Conservation (phyloP, 1,284 basidiomycete genomes). For the Cutaneotrichosporon cyanovorans region DNA sequence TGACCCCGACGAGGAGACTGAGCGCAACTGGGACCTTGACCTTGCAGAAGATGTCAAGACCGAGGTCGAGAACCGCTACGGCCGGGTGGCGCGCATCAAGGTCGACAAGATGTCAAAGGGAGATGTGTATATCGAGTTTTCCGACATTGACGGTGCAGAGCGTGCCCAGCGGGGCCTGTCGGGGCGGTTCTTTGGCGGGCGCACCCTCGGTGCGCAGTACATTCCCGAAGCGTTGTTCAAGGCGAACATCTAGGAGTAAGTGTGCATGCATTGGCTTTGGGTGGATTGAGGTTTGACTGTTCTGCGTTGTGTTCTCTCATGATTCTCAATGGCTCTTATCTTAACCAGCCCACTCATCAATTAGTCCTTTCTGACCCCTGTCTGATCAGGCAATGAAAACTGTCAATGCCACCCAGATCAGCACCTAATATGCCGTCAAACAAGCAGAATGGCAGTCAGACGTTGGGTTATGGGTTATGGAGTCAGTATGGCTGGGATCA, state of each 20-base stretch:
- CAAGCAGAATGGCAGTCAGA: too few relatives aligned
- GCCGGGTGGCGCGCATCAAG: conserved; percentile 75
- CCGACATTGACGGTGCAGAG: conserved; percentile 66
- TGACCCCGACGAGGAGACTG: conserved; percentile 94
- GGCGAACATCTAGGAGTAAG: conserved; percentile 52
- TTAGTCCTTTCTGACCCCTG: too few relatives aligned
- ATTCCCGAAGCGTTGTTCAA: conserved; percentile 89
- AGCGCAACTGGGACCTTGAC: conserved; percentile 91
- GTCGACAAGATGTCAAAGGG: conserved; percentile 86
- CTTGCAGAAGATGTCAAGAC: conserved; percentile 91
- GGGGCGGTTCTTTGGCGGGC: conserved; percentile 91
- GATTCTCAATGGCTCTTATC: too few relatives aligned
- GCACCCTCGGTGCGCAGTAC: conserved; percentile 72
- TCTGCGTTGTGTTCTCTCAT: too few relatives aligned
- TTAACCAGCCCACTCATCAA: too few relatives aligned
- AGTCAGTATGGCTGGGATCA: too few relatives aligned
- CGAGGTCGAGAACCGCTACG: conserved; percentile 89
- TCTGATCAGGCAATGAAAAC: too few relatives aligned
- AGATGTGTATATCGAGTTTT: conserved; percentile 95
- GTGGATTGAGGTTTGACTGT: too few relatives aligned
- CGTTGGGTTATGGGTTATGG: too few relatives aligned
- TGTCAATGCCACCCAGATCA: too few relatives aligned
- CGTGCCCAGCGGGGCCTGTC: conserved; percentile 81
- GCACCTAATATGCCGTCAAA: too few relatives aligned
- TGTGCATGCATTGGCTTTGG: too few relatives aligned